A percentile compares a stretch with the other conserved stretches of the same genome.
These are phyloP conservation scores for Gaeumannomyces tritici DNA, from an alignment of 2,329 filamentous ascomycete species.

Conservation along the genomic window DNA sequence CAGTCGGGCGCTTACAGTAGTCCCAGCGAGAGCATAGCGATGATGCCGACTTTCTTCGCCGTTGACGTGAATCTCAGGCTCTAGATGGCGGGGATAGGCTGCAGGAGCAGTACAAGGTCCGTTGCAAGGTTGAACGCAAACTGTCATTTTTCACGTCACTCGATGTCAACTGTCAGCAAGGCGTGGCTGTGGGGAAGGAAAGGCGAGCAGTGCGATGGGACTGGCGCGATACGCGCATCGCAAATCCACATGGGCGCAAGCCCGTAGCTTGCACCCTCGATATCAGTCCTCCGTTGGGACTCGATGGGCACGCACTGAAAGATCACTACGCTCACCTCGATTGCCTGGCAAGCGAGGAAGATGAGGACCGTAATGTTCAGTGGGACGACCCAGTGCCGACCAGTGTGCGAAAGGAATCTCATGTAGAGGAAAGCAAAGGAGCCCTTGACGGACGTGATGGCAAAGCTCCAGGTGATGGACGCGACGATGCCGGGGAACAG, in stretches of 20 bases:
- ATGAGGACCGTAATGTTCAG: constrained; percentile 6
- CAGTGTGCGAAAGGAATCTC: constrained; percentile 4
- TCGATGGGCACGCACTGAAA: constrained; percentile 7
- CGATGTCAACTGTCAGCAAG: not conserved
- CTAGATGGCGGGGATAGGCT: constrained; percentile 10
- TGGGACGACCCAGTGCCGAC: not conserved
- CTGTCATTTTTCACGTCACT: not conserved
- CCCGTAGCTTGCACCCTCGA: constrained; percentile 4
- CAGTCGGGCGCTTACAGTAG: not conserved
- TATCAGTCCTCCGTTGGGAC: not conserved
- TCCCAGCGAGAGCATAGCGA: constrained; percentile 7
- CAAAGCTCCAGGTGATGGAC: constrained; percentile 5
- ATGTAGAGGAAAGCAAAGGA: constrained; percentile 8
- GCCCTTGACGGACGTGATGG: constrained; percentile 6
- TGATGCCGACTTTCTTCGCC: constrained; percentile 7
- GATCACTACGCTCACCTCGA: constrained; percentile 5
- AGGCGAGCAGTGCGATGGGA: too few relatives aligned
- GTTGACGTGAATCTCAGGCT: constrained; percentile 5
- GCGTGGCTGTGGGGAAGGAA: not conserved
- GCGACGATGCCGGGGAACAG: not conserved
- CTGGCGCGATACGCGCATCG: not conserved
- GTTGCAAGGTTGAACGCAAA: constrained; percentile 8
- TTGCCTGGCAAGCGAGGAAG: constrained; percentile 6
- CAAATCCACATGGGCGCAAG: constrained; percentile 5
- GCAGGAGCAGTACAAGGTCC: constrained; percentile 7